A percentile compares a stretch with the other conserved stretches of the same genome.
phyloP scores from a whole-genome alignment of 495 filamentous ascomycete species.

The Pyronema omphalodes region DNA sequence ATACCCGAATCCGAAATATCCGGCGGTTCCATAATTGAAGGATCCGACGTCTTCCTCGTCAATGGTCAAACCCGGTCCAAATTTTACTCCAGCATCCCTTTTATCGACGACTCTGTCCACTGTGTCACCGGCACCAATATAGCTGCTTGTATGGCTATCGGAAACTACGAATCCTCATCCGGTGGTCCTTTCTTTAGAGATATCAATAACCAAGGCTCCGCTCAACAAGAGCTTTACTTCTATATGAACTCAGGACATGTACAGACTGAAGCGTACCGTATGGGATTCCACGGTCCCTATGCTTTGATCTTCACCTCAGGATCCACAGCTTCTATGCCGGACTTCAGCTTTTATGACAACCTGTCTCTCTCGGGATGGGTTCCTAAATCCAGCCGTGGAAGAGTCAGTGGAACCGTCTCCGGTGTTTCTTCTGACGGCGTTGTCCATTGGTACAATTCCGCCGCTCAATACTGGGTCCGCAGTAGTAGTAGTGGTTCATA shows the following conservation, averaged over 20 bases:
- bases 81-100: slow-evolving; percentile 47
- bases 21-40: slow-evolving; percentile 36
- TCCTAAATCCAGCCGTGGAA: slow-evolving; percentile 34
- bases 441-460: slow-evolving; percentile 45
- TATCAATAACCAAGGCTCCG: slow-evolving; percentile 46
- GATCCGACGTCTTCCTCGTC: slow-evolving; percentile 44
- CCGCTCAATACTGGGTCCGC: slow-evolving; percentile 45
- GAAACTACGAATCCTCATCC: slow-evolving; percentile 32
- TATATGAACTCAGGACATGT: slow-evolving; percentile 52
- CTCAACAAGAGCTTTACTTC: slow-evolving; percentile 42
- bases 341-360: slow-evolving; percentile 41
- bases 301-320: slow-evolving; percentile 42
- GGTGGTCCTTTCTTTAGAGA: slow-evolving; percentile 46
- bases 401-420: slow-evolving; percentile 35
- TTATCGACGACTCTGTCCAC: slow-evolving; percentile 48
- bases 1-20: slow-evolving; percentile 34
- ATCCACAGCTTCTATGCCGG: slow-evolving; percentile 32
- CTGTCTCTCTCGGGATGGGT: slow-evolving; percentile 42
- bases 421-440: slow-evolving; percentile 35
- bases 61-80: slow-evolving; percentile 45
- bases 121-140: slow-evolving; percentile 34
- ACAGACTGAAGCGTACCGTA: slow-evolving; percentile 42
- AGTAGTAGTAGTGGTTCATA: slow-evolving; percentile 32
- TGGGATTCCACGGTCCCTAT: slow-evolving; percentile 51
- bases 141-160: slow-evolving; percentile 34